A percentile compares a stretch with the other conserved stretches of the same genome.
These are phyloP conservation scores for Crinitomyces ghanaensis DNA, from an alignment of 805 yeast species.

Conservation along the genomic window DNA sequence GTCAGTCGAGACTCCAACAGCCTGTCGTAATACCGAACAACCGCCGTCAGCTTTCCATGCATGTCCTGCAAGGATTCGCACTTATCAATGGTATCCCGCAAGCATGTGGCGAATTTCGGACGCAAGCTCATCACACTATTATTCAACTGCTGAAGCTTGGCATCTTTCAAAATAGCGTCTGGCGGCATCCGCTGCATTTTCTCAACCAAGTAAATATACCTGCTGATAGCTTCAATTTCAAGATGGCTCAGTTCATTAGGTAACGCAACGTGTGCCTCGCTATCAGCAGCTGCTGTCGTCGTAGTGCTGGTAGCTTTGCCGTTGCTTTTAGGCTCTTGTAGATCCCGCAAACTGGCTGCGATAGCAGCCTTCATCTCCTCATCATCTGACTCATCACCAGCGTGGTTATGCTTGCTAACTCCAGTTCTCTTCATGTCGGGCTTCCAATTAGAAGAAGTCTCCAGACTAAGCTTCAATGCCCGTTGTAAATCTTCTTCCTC, in stretches of 20 bases:
- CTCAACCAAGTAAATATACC: conserved; percentile 58
- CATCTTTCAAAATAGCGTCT: conserved; percentile 34
- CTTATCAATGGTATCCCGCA: conserved; percentile 45
- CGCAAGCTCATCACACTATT: conserved; percentile 47
- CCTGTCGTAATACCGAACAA: conserved; percentile 64
- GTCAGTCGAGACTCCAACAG: conserved; percentile 48
- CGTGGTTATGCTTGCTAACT: conserved; percentile 3
- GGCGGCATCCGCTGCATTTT: conserved; percentile 37
- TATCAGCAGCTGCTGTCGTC: conserved; percentile 18
- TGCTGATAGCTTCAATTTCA: conserved; percentile 60
- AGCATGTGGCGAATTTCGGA: conserved; percentile 55
- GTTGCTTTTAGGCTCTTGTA: conserved; percentile 30
- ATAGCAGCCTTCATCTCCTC: conserved; percentile 90
- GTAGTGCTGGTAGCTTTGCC: background rate
- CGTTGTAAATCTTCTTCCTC: conserved; percentile 64
- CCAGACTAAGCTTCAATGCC: conserved; percentile 71
- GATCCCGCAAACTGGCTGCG: conserved; percentile 76
- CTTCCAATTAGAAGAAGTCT: conserved; percentile 34
- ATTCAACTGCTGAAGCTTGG: conserved; percentile 45
- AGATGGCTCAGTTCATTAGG: conserved; percentile 35
- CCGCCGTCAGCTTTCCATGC: conserved; percentile 68
- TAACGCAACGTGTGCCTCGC: conserved; percentile 2
- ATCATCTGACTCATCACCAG: conserved; percentile 51
- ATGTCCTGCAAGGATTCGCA: conserved; percentile 59
- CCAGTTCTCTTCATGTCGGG: conserved; percentile 6